phyloP scores from a whole-genome alignment of 1,284 basidiomycete genomes.

The Xerocomus cyaneibrunnescens region DNA sequence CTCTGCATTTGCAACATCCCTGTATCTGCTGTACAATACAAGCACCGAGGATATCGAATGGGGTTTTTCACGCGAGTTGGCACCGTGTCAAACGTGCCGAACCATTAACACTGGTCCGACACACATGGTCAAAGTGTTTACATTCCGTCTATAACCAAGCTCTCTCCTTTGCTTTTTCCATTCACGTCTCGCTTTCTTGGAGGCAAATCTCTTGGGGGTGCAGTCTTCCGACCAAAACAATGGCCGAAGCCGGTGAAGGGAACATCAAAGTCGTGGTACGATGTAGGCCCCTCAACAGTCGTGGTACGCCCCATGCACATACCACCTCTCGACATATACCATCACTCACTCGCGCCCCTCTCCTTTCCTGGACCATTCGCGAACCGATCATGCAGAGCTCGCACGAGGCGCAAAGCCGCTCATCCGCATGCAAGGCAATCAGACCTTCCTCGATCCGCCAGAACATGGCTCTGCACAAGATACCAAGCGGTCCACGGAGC shows the following conservation, averaged over 20 bases:
- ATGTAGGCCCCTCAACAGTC: constrained; percentile 92
- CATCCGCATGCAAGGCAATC: constrained; percentile 90
- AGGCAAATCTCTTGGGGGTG: constrained; percentile 13
- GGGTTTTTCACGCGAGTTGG: constrained; percentile 24
- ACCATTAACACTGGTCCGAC: constrained; percentile 4
- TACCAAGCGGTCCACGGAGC: constrained; percentile 78
- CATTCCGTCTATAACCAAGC: constrained; percentile 5
- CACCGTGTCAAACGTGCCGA: constrained; percentile 16
- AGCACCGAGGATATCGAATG: constrained; percentile 11
- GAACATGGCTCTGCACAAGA: constrained; percentile 71
- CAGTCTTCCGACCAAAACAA: constrained; percentile 26
- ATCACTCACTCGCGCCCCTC: constrained; percentile 7
- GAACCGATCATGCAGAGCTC: constrained; percentile 59
- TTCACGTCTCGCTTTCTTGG: constrained; percentile 13
- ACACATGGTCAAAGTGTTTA: neutral
- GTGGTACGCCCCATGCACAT: constrained; percentile 58
- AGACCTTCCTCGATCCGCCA: constrained; percentile 89
- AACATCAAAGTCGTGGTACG: constrained; percentile 97
- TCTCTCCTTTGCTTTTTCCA: constrained; percentile 5
- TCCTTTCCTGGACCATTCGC: neutral
- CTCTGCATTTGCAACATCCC: neutral
- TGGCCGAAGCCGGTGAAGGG: constrained; percentile 67
- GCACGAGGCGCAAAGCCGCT: constrained; percentile 89
- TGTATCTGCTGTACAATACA: constrained; percentile 3
- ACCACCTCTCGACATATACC: constrained; percentile 3